Evolutionary conservation across 495 filamentous ascomycete genomes (phyloP), one percentile per base, ranked within the genome.

Genomic region (Aspergillus sclerotiicarbonarius): DNA sequence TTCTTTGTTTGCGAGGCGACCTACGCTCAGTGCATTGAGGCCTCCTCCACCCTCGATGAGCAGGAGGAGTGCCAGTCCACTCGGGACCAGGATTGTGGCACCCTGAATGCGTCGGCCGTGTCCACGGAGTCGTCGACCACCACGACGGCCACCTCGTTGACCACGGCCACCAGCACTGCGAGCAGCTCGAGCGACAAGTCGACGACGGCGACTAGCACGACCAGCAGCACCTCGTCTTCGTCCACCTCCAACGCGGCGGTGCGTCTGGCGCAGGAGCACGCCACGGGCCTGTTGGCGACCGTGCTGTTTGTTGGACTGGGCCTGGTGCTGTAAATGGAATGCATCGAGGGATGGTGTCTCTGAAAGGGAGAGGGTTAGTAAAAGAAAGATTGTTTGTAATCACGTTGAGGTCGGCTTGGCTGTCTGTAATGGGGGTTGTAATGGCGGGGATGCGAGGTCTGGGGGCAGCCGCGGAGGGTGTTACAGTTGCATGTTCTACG

Each of bases 1-100:
- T 84, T 76, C 72, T 79, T 73, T 65, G 76, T 81, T 64, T 88
- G 85, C 74, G 49, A 78, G 43, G 66, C 64, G 25, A 80, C 72
- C 62, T 81, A 66, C 57, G 65, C 53, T 46, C 69, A 82, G 59
- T 88, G 85, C 71, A 77, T 84, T 60, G 37, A 60, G 55, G 69
- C 39, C 67, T 81, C 67, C 71, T 76, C 57, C 67, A 75, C 51
- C 70, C 81, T 65, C 70, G 61, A 67, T 9, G 74, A 68, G 39
- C 77, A 82, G 57, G 67, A 72, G 21, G 61, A 62, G 12, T 86
- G 83, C 74, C 73, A 71, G 55, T 35, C 64, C 29, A 53, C 37
- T 15, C 43, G 62, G 60, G n/a, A 12, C 8, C 53, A 71, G 31
- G 56, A 55, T 21, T 84, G 80, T 54, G 84, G 84, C 51, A 69